Evolutionary conservation across 768 basidiomycete genomes (phyloP).

Genomic region (Terana coerulea): DNA sequence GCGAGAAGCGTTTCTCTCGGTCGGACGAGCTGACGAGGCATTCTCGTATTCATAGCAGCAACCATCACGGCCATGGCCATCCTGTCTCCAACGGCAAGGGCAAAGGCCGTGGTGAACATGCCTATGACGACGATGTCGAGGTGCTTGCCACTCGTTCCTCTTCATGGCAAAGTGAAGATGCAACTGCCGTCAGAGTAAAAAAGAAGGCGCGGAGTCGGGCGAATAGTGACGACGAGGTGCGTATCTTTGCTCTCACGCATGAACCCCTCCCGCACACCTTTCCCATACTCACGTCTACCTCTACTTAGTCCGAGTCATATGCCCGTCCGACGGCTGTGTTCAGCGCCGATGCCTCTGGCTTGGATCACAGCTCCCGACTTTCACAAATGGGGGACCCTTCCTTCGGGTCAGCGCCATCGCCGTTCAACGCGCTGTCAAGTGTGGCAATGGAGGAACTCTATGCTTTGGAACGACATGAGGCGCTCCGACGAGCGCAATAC

Average conservation of each 20-base stretch:
- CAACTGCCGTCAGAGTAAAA: conserved; percentile 38
- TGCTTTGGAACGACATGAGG: conserved; percentile 84
- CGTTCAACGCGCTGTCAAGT: conserved; percentile 67
- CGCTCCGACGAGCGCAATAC: conserved; percentile 80
- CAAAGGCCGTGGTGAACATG: conserved; percentile 27
- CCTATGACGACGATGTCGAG: conserved; percentile 19
- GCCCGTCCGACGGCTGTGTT: conserved; percentile 34
- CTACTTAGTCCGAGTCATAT: conserved; percentile 32
- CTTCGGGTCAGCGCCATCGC: conserved; percentile 29
- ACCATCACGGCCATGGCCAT: conserved; percentile 30
- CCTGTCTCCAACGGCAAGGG: conserved; percentile 15
- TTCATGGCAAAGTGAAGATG: conserved; percentile 10
- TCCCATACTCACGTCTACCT: not conserved
- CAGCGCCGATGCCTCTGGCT: conserved; percentile 23
- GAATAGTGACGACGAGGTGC: conserved; percentile 82
- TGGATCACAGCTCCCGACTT: conserved; percentile 20
- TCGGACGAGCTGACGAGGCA: conserved; percentile 99
- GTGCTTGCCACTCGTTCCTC: not conserved
- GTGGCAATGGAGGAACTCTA: conserved; percentile 88
- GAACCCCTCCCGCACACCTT: not conserved
- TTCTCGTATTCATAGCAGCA: conserved; percentile 84
- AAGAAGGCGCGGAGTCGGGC: conserved; percentile 78
- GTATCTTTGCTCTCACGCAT: conserved; percentile 23
- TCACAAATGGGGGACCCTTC: conserved; percentile 21
- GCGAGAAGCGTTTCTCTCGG: conserved; percentile 96